A percentile compares a stretch with the other conserved stretches of the same genome.
Conservation (phyloP, 139 green algal species). For the Nannochloris sp. region DNA sequence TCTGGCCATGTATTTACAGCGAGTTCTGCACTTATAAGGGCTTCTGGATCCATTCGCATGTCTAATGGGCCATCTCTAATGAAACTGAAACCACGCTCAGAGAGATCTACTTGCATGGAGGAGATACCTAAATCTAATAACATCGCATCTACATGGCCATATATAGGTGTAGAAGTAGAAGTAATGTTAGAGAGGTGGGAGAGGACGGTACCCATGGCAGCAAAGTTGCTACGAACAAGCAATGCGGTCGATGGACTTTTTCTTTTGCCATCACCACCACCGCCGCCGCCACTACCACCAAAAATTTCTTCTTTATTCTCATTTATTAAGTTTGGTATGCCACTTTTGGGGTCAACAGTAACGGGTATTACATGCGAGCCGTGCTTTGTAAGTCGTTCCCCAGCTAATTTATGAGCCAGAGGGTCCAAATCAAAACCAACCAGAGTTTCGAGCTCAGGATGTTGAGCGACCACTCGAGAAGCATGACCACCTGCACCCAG, state of each 20-base stretch:
- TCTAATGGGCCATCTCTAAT: constrained; percentile 62
- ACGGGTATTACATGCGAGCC: constrained; percentile 6
- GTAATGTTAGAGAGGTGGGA: constrained; percentile 15
- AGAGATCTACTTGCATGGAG: constrained; percentile 93
- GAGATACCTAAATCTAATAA: constrained; percentile 92
- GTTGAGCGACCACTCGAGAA: constrained; percentile 41
- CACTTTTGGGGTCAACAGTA: neutral
- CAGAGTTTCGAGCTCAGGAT: constrained; percentile 64
- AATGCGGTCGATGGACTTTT: neutral
- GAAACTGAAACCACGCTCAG: constrained; percentile 83
- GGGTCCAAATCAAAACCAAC: constrained; percentile 85
- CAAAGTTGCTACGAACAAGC: constrained; percentile 38
- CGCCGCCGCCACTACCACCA: neutral
- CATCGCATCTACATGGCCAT: constrained; percentile 57
- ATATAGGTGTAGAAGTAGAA: neutral
- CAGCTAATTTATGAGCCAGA: constrained; percentile 60
- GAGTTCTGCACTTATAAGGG: constrained; percentile 54
- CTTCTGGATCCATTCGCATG: constrained; percentile 86
- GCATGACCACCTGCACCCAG: constrained; percentile 83
- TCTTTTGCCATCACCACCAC: too few relatives aligned
- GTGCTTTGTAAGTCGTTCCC: constrained; percentile 25
- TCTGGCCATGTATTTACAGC: constrained; percentile 86
- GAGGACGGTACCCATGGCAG: constrained; percentile 25
- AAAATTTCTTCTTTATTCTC: neutral
- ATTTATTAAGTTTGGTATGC: neutral